Conservation (phyloP, 2,329 filamentous ascomycete genomes). For the Trichoderma sp. region DNA sequence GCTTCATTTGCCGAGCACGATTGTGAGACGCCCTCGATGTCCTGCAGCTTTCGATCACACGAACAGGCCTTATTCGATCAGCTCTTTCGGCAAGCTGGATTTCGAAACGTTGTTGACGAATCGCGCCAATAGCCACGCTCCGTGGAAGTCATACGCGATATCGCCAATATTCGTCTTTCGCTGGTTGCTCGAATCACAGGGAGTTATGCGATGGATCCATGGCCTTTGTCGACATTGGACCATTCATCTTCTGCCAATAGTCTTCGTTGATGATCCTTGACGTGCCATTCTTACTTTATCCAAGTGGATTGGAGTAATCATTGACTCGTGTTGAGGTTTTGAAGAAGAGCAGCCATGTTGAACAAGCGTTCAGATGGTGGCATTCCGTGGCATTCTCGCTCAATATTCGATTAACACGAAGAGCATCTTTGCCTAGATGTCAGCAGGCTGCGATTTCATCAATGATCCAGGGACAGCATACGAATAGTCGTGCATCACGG, state of each 20-base stretch:
- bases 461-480: background rate
- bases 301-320: background rate
- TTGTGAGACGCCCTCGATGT: background rate
- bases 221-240: background rate
- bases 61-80: background rate
- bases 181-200: background rate
- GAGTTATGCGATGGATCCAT: background rate
- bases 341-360: background rate
- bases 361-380: background rate
- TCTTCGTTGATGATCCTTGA: background rate
- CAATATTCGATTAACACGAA: background rate
- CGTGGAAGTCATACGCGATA: background rate
- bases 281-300: background rate
- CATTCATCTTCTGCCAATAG: background rate
- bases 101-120: background rate
- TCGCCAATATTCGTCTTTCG: background rate
- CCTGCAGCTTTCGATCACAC: background rate
- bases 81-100: background rate
- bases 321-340: background rate
- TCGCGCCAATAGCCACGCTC: background rate
- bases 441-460: background rate
- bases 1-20: background rate
- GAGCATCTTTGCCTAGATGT: background rate
- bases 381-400: background rate
- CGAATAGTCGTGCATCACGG: background rate